Evolutionary conservation across 108 stramenopile species (phyloP), one percentile per base, ranked within the genome.

Genomic region (Skeletonema menzelii): DNA sequence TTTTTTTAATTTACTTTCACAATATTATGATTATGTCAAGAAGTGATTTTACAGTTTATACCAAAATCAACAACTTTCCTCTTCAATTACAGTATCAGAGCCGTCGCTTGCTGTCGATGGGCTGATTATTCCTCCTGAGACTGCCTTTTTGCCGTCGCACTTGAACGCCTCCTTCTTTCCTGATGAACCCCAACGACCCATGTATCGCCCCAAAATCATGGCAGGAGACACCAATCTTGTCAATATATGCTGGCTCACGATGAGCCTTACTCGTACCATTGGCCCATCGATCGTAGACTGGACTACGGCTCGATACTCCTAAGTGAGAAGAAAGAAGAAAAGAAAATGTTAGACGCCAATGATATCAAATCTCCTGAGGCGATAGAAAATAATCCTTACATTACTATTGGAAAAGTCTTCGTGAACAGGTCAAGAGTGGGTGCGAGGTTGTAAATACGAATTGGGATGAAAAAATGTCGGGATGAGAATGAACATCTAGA

Each of bases 211-310:
- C 58, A 80, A 67, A 56, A 80, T 74, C 80, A 80, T 80, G 24
- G 67, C 46, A 40, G 80, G 73, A 69, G 73, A 74, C 14, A 80
- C 64, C 56, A 73, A 67, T 44, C 80, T 58, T 1, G 61, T 72
- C 80, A 80, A 70, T n/a, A 8, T 63, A 62, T 80, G 80, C 65
- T 80, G 80, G 58, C 80, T 80, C 11, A 80, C 73, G 46, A 65
- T 55, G 26, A 74, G 57, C 22, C 64, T 68, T 35, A 80, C 72
- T 67, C 62, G 73, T 44, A 56, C 80, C 80, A 80, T 80, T 17
- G 69, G 72, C 11, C 73, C 68, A 15, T 69, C 73, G 3, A 55
- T 5, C 27, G 56, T 80, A 6, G 80, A 74, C 34, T 57, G 32
- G n/a, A 80, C 66, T 34, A 37, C 63, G 26, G 72, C 80, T 53